Evolutionary conservation across 768 basidiomycete species (phyloP).

Genomic region (Boletus rubropictus): DNA sequence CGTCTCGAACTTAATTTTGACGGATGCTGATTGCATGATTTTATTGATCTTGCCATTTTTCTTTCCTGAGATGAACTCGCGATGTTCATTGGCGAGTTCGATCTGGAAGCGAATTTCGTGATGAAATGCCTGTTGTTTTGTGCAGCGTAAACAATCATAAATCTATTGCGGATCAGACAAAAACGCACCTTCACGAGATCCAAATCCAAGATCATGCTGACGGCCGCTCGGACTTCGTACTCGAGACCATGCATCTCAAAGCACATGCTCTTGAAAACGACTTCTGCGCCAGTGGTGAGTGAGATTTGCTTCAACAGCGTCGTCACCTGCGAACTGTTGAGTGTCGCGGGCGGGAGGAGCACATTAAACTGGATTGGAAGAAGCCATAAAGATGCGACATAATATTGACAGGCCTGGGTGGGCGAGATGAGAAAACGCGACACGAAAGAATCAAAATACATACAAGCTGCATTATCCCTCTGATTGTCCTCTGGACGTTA

Average conservation of each 20-base stretch:
- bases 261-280: slow-evolving; percentile 95
- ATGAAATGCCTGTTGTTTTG: slow-evolving; percentile 65
- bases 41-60: slow-evolving; percentile 99
- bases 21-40: slow-evolving; percentile 95
- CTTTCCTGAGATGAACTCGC: slow-evolving; percentile 98
- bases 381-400: slow-evolving; percentile 96
- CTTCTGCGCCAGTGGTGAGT: slow-evolving; percentile 81
- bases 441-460: slow-evolving; percentile 30
- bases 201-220: slow-evolving; percentile 81
- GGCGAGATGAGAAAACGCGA: slow-evolving; percentile 18
- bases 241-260: slow-evolving; percentile 97
- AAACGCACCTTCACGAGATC: slow-evolving; percentile 79
- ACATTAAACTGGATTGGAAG: slow-evolving; percentile 92
- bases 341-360: slow-evolving; percentile 71
- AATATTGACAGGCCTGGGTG: slow-evolving; percentile 83
- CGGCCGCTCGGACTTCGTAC: slow-evolving; percentile 80
- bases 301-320: slow-evolving; percentile 84
- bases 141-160: not conserved
- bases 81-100: slow-evolving; percentile 94
- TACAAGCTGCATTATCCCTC: slow-evolving; percentile 92
- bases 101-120: slow-evolving; percentile 98
- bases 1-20: slow-evolving; percentile 98
- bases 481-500: slow-evolving; percentile 89
- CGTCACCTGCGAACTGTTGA: slow-evolving; percentile 79
- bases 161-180: not conserved